phyloP scores from a whole-genome alignment of 305 asterid genomes.

The Fraxinus dipetala region DNA sequence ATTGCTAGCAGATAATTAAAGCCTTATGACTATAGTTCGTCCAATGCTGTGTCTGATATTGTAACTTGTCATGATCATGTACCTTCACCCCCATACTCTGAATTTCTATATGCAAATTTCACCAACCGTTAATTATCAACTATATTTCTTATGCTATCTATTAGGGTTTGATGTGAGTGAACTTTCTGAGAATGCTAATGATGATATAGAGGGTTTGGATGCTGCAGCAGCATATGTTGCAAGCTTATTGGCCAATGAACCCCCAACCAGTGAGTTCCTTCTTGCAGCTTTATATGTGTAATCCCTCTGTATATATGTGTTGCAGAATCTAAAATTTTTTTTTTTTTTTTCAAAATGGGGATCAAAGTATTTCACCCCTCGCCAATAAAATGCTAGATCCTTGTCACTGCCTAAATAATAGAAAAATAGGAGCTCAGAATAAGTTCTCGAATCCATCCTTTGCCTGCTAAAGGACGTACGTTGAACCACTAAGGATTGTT shows the following conservation, averaged over 20 bases:
- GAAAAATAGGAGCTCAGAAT: slow-evolving; percentile 4
- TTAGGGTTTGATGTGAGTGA: slow-evolving; percentile 81
- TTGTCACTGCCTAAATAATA: not conserved
- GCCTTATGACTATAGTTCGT: not conserved
- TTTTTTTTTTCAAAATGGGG: not conserved
- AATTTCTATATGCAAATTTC: not conserved
- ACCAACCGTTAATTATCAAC: not conserved
- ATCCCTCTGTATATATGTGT: not conserved
- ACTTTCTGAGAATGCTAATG: slow-evolving; percentile 66
- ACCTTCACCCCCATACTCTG: not conserved
- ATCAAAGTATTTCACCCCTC: not conserved
- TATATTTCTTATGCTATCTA: slow-evolving; percentile 11
- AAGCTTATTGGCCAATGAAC: slow-evolving; percentile 76
- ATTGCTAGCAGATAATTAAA: not conserved
- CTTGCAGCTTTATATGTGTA: not conserved
- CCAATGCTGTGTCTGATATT: not conserved
- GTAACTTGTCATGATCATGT: not conserved
- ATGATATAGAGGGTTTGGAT: slow-evolving; percentile 72
- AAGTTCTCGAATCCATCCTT: slow-evolving; percentile 1
- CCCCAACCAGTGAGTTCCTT: slow-evolving; percentile 62
- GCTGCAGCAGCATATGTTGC: slow-evolving; percentile 80
- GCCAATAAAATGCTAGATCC: not conserved
- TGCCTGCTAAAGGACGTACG: slow-evolving; percentile 9
- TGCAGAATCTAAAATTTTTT: not conserved
- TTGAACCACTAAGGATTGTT: not conserved